phyloP scores from a whole-genome alignment of 2,329 filamentous ascomycete species.

The Xylariaceae sp. region DNA sequence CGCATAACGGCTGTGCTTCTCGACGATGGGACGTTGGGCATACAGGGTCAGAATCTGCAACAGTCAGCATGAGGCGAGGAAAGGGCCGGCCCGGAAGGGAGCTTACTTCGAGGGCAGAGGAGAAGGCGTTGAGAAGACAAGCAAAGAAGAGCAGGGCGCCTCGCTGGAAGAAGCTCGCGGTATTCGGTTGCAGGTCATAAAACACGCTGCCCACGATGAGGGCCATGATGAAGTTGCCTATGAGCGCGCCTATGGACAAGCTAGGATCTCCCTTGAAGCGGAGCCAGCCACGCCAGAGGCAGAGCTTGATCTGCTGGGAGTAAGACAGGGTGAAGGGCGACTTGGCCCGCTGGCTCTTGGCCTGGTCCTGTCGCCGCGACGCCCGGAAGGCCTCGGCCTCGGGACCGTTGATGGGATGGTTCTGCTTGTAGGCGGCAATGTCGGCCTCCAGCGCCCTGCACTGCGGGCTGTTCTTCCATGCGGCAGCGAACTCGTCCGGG shows the following conservation, averaged over 20 bases:
- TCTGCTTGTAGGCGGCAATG: conserved; percentile 47
- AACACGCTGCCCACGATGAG: conserved; percentile 76
- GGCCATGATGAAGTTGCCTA: conserved; percentile 69
- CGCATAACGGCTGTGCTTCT: conserved; percentile 81
- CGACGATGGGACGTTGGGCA: conserved; percentile 82
- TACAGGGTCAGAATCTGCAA: conserved; percentile 71
- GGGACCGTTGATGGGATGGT: conserved; percentile 47
- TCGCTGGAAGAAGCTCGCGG: conserved; percentile 68
- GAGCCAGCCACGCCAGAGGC: conserved; percentile 72
- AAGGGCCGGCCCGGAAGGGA: conserved; percentile 1
- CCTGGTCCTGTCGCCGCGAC: conserved; percentile 47
- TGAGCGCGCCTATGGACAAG: conserved; percentile 58
- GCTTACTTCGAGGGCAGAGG: conserved; percentile 63
- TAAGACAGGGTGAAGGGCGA: conserved; percentile 82
- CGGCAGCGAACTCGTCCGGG: conserved; percentile 52
- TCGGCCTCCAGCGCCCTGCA: conserved; percentile 44
- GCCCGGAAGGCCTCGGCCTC: conserved; percentile 50
- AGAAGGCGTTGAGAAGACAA: conserved; percentile 78
- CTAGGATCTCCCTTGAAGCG: conserved; percentile 70
- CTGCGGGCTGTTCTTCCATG: conserved; percentile 49
- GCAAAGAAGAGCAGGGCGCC: conserved; percentile 82
- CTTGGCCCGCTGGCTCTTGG: conserved; percentile 51
- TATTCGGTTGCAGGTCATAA: conserved; percentile 61
- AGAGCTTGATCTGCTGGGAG: conserved; percentile 66
- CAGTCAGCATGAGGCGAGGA: conserved; percentile 10